Conservation (phyloP, 257 asterid species). For the Mitragyna speciosa region DNA sequence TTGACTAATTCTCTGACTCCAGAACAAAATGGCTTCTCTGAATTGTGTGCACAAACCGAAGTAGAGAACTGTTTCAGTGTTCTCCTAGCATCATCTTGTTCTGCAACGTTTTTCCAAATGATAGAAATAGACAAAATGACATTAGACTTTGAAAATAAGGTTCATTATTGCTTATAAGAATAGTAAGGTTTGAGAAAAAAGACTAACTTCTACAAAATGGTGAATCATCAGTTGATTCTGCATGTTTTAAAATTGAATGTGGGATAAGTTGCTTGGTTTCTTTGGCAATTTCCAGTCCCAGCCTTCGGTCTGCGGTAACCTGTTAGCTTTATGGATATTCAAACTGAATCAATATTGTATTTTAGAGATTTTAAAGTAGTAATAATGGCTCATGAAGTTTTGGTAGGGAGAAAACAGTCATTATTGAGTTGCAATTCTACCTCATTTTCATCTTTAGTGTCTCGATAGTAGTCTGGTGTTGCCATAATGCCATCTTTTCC, state of each 20-base stretch:
- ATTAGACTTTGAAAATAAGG: not conserved
- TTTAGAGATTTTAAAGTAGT: not conserved
- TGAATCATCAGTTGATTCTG: slow-evolving; percentile 42
- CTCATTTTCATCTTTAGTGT: slow-evolving; percentile 24
- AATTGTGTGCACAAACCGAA: slow-evolving; percentile 23
- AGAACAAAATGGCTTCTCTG: slow-evolving; percentile 23
- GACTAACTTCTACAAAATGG: slow-evolving; percentile 43
- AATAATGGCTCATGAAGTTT: not conserved
- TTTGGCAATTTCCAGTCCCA: slow-evolving; percentile 27
- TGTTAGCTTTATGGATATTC: slow-evolving; percentile 32
- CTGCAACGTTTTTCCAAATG: not conserved
- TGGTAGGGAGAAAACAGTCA: not conserved
- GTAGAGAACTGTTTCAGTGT: slow-evolving; percentile 32
- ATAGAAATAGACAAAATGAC: not conserved
- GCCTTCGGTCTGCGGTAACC: slow-evolving; percentile 39
- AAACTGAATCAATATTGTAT: slow-evolving; percentile 13
- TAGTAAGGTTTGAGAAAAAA: not conserved
- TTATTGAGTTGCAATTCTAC: slow-evolving; percentile 22
- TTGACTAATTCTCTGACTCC: not conserved
- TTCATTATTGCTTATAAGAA: too few relatives aligned
- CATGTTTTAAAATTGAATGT: slow-evolving; percentile 61
- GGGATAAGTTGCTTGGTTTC: slow-evolving; percentile 58
- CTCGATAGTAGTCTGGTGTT: slow-evolving; percentile 11
- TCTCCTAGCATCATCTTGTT: slow-evolving; percentile 20
- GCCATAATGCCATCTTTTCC: not conserved